A percentile compares a stretch with the other conserved stretches of the same genome.
Evolutionary conservation across 2,329 filamentous ascomycete genomes (phyloP).

Genomic region (Aspergillus sp.): DNA sequence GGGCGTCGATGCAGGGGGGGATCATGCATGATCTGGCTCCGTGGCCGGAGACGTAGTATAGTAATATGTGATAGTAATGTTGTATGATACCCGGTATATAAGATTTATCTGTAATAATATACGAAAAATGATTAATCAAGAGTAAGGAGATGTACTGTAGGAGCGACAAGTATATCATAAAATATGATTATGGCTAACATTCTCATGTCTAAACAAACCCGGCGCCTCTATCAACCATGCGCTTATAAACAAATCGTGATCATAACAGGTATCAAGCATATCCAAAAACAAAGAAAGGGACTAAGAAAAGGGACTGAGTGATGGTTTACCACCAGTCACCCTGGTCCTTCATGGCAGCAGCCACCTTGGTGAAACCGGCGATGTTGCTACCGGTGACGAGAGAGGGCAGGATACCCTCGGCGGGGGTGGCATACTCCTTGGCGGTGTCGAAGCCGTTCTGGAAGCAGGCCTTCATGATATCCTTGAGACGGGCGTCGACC

Average conservation of each 20-base stretch:
- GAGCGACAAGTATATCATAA: no score
- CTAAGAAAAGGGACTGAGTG: not conserved
- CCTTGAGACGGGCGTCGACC: constrained; percentile 87
- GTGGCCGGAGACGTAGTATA: constrained; percentile 12
- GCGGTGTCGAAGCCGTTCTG: constrained; percentile 84
- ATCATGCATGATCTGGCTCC: constrained; percentile 21
- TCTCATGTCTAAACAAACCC: constrained; percentile 11
- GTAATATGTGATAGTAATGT: not conserved
- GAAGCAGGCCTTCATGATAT: constrained; percentile 94
- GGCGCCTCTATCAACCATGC: constrained; percentile 32
- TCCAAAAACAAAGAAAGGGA: not conserved
- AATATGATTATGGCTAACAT: constrained; percentile 3
- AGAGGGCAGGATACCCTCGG: constrained; percentile 81
- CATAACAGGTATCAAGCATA: constrained; percentile 11
- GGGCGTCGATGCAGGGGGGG: constrained; percentile 6
- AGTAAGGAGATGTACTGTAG: no score
- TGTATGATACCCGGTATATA: constrained; percentile 2
- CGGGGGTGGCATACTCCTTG: constrained; percentile 77
- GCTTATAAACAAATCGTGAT: constrained; percentile 21
- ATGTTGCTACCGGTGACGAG: constrained; percentile 95
- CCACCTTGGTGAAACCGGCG: constrained; percentile 96
- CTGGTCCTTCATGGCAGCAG: constrained; percentile 89
- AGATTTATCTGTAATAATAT: not conserved
- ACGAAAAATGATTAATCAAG: no score
- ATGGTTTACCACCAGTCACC: constrained; percentile 77